phyloP scores from a whole-genome alignment of 2,329 filamentous ascomycete genomes.

The Dothistroma septosporum region DNA sequence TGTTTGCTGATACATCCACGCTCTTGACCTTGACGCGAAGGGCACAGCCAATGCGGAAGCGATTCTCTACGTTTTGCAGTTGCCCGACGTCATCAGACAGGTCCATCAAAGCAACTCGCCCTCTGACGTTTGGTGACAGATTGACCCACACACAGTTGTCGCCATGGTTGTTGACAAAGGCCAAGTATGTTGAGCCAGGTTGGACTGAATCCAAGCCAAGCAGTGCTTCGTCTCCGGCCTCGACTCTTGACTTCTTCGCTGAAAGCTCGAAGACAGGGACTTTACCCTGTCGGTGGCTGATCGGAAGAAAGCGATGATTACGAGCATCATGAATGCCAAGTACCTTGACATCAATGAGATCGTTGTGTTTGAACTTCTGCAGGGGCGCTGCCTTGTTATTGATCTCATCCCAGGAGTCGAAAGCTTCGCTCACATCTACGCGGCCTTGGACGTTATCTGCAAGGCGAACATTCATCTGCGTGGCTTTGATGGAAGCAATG shows the following conservation, averaged over 20 bases:
- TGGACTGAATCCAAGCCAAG: conserved; percentile 70
- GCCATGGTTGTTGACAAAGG: conserved; percentile 85
- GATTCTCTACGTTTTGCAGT: conserved; percentile 67
- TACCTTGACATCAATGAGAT: conserved; percentile 69
- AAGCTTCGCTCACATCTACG: conserved; percentile 85
- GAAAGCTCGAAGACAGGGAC: conserved; percentile 81
- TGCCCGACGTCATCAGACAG: conserved; percentile 81
- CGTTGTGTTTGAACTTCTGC: conserved; percentile 65
- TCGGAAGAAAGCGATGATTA: conserved; percentile 85
- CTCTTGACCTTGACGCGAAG: conserved; percentile 73
- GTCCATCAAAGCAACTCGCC: conserved; percentile 76
- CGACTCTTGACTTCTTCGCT: conserved; percentile 55
- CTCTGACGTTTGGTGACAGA: conserved; percentile 80
- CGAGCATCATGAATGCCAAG: conserved; percentile 85
- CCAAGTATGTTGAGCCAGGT: conserved; percentile 67
- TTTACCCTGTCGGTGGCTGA: conserved; percentile 78
- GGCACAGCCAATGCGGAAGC: conserved; percentile 88
- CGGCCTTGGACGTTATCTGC: conserved; percentile 88
- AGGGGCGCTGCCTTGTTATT: conserved; percentile 76
- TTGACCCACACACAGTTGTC: conserved; percentile 85
- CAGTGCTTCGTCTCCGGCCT: conserved; percentile 51
- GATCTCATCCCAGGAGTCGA: conserved; percentile 84
- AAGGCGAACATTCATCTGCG: conserved; percentile 86
- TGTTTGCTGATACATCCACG: conserved; percentile 68
- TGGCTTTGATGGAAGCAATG: conserved; percentile 80